phyloP scores from a whole-genome alignment of 225 moss, liverwort and hornwort genomes.

The Polytrichum commune region DNA sequence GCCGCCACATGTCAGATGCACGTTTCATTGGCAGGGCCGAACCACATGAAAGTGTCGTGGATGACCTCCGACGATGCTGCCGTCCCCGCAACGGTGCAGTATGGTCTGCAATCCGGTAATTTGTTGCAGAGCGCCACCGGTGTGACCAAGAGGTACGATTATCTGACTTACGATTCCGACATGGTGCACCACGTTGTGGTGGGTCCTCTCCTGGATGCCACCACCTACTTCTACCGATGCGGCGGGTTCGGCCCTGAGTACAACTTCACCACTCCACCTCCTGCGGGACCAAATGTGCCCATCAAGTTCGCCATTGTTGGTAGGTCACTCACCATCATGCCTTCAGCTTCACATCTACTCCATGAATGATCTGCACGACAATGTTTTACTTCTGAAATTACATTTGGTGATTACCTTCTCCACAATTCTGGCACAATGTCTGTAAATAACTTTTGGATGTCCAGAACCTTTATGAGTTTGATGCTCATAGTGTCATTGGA shows the following conservation, averaged over 20 bases:
- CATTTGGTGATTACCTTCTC: too few species aligned
- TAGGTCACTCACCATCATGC: slow-evolving; percentile 6
- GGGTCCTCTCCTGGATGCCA: slow-evolving; percentile 68
- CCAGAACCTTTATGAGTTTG: too few species aligned
- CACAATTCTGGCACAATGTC: too few species aligned
- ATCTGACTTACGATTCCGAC: slow-evolving; percentile 58
- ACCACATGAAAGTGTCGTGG: slow-evolving; percentile 60
- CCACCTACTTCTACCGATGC: slow-evolving; percentile 76
- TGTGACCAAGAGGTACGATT: slow-evolving; percentile 51
- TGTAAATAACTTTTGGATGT: too few species aligned
- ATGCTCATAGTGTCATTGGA: too few species aligned
- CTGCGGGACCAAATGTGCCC: slow-evolving; percentile 62
- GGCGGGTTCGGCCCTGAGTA: slow-evolving; percentile 58
- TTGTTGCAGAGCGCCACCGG: slow-evolving; percentile 44
- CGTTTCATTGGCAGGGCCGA: slow-evolving; percentile 57
- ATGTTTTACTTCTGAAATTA: too few species aligned
- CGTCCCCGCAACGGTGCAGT: slow-evolving; percentile 54
- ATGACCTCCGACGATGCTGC: slow-evolving; percentile 30
- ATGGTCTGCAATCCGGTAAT: slow-evolving; percentile 51
- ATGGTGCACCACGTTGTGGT: slow-evolving; percentile 77
- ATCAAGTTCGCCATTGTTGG: slow-evolving; percentile 50
- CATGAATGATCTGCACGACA: neutral
- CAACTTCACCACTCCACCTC: slow-evolving; percentile 83
- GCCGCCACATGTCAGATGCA: slow-evolving; percentile 30
- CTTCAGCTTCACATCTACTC: neutral